These are phyloP conservation scores for Jackrogersella multiformis DNA, from an alignment of 495 filamentous ascomycete genomes.

Conservation along the genomic window DNA sequence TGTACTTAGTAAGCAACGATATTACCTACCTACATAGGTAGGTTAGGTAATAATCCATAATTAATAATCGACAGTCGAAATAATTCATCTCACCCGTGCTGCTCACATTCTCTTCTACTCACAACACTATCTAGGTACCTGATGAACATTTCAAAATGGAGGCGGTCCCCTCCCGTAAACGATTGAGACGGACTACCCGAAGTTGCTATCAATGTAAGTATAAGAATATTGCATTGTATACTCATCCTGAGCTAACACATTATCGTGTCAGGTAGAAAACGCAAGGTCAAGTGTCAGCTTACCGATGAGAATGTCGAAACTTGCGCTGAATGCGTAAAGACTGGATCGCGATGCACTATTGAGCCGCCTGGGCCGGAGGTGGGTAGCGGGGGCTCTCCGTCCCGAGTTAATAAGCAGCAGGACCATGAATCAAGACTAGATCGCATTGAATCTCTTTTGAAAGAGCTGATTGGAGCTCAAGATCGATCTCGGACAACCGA, in stretches of 20 bases:
- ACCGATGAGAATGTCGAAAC: slow-evolving; percentile 14
- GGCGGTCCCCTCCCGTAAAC: not conserved
- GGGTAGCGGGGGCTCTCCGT: not conserved
- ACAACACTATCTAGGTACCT: no score
- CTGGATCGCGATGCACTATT: slow-evolving; percentile 5
- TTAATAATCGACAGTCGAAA: no score
- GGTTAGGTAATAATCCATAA: no score
- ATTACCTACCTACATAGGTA: not conserved
- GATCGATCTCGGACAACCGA: not conserved
- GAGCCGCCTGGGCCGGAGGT: not conserved
- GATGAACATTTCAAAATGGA: no score
- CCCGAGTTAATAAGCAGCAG: not conserved
- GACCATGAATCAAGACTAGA: slow-evolving; percentile 2
- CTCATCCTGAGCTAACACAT: not conserved
- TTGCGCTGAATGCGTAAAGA: slow-evolving; percentile 18
- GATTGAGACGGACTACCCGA: not conserved
- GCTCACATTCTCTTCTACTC: no score
- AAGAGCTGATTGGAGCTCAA: not conserved
- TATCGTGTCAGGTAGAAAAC: slow-evolving; percentile 8
- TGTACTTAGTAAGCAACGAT: no score
- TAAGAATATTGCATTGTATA: not conserved
- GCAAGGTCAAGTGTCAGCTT: slow-evolving; percentile 23
- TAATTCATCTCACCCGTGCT: no score
- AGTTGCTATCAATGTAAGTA: not conserved
- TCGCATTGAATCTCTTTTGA: slow-evolving; percentile 1